Evolutionary conservation across 768 basidiomycete genomes (phyloP).

Genomic region (Leucogyrophana mollusca): DNA sequence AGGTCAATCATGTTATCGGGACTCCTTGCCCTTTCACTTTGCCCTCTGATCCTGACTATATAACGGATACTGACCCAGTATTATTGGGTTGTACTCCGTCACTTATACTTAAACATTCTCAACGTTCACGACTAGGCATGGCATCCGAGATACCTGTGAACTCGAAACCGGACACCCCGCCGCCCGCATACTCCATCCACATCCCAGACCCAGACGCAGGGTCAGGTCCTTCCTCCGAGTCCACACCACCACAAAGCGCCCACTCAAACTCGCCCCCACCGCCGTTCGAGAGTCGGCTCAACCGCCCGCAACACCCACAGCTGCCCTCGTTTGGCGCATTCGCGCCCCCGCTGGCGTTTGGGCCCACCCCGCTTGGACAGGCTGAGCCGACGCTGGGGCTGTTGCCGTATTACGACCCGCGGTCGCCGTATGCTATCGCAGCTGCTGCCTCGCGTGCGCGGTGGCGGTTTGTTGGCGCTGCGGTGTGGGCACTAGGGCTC

Average conservation of each 20-base stretch:
- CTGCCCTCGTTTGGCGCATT: conserved; percentile 11
- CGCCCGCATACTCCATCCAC: conserved; percentile 26
- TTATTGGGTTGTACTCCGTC: too few relatives aligned
- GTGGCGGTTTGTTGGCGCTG: conserved; percentile 42
- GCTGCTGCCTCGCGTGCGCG: conserved; percentile 38
- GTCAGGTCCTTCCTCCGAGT: too few relatives aligned
- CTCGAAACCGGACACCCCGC: conserved; percentile 26
- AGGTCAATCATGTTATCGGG: too few relatives aligned
- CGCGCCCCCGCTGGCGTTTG: conserved; percentile 21
- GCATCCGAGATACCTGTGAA: background rate
- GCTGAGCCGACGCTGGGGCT: conserved; percentile 32
- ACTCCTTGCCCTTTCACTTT: too few relatives aligned
- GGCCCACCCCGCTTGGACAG: conserved; percentile 41
- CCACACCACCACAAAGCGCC: background rate
- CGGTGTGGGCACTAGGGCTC: conserved; percentile 37
- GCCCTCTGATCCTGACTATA: too few relatives aligned
- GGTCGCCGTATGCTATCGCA: conserved; percentile 35
- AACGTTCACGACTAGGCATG: too few relatives aligned
- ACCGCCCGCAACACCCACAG: background rate
- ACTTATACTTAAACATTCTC: too few relatives aligned
- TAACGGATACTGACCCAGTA: too few relatives aligned
- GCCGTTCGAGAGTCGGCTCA: conserved; percentile 1
- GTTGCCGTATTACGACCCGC: conserved; percentile 43
- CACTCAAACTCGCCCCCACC: conserved; percentile 13
- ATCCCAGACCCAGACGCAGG: conserved; percentile 7